phyloP scores from a whole-genome alignment of 805 yeast genomes.

The Starmerella davenportii region DNA sequence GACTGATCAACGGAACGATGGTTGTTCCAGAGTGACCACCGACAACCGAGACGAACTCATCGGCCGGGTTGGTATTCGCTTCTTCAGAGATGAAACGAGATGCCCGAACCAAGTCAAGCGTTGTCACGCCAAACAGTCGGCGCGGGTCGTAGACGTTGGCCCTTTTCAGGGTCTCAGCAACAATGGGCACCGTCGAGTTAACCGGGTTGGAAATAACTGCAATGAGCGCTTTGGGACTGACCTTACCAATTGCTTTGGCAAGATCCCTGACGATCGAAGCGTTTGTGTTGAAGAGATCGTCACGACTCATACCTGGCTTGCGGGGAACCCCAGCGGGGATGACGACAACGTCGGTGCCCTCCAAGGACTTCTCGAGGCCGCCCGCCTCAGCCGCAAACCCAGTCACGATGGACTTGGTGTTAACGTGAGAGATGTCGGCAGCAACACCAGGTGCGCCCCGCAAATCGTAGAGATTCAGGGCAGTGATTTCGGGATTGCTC shows the following conservation, averaged over 20 bases:
- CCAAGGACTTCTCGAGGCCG: slow-evolving; percentile 52
- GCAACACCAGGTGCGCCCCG: slow-evolving; percentile 94
- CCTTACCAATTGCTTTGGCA: slow-evolving; percentile 68
- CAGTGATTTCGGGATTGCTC: slow-evolving; percentile 73
- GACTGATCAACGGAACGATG: slow-evolving; percentile 83
- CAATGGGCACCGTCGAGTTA: slow-evolving; percentile 93
- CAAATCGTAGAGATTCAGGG: slow-evolving; percentile 71
- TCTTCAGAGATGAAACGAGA: slow-evolving; percentile 66
- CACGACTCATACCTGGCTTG: slow-evolving; percentile 98
- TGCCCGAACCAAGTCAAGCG: slow-evolving; percentile 79
- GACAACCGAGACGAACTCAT: slow-evolving; percentile 68
- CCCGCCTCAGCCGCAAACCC: slow-evolving; percentile 73
- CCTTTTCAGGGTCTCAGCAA: slow-evolving; percentile 74
- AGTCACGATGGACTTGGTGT: slow-evolving; percentile 73
- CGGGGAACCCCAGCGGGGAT: slow-evolving; percentile 98
- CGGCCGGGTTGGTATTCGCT: slow-evolving; percentile 53
- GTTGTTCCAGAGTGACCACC: slow-evolving; percentile 98
- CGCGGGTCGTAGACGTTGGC: slow-evolving; percentile 80
- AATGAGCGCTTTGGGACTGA: slow-evolving; percentile 69
- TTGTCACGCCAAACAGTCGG: slow-evolving; percentile 89
- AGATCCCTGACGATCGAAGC: slow-evolving; percentile 89
- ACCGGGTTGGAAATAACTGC: slow-evolving; percentile 85
- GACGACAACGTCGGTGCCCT: slow-evolving; percentile 57
- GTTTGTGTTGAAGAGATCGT: slow-evolving; percentile 87
- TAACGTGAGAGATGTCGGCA: slow-evolving; percentile 84